Percentiles rank a stretch among this genome's conserved stretches.
Evolutionary conservation across 2,329 filamentous ascomycete genomes (phyloP).

Genomic region (Nemania sp.): DNA sequence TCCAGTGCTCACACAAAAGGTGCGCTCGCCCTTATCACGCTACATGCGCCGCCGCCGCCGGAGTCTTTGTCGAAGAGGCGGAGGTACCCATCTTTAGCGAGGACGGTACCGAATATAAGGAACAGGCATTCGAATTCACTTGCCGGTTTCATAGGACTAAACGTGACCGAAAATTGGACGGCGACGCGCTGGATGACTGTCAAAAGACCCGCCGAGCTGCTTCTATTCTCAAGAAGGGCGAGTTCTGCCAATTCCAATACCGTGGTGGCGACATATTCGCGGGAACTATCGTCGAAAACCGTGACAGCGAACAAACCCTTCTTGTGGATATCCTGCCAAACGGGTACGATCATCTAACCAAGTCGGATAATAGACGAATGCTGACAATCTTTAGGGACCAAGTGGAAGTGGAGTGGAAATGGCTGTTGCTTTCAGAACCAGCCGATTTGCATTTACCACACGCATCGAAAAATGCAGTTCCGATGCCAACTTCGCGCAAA

Average conservation of each 20-base stretch:
- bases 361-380: conserved; percentile 17
- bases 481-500: conserved; percentile 66
- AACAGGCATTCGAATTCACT: conserved; percentile 88
- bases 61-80: conserved; percentile 87
- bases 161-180: conserved; percentile 74
- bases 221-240: conserved; percentile 67
- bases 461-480: conserved; percentile 72
- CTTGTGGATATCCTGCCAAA: conserved; percentile 83
- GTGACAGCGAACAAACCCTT: conserved; percentile 72
- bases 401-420: conserved; percentile 83
- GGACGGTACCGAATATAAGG: conserved; percentile 88
- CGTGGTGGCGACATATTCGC: conserved; percentile 86
- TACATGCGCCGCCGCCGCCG: conserved; percentile 89
- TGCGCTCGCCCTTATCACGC: conserved; percentile 93
- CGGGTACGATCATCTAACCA: conserved; percentile 56
- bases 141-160: conserved; percentile 93
- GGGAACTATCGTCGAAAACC: conserved; percentile 83
- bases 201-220: conserved; percentile 70
- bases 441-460: conserved; percentile 73
- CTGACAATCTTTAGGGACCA: conserved; percentile 63
- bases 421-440: conserved; percentile 73
- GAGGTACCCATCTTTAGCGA: conserved; percentile 85
- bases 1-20: conserved; percentile 95
- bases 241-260: conserved; percentile 86
- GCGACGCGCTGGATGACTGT: conserved; percentile 70